A percentile compares a stretch with the other conserved stretches of the same genome.
These are phyloP conservation scores for Platanthera zijinensis DNA, from an alignment of 106 monocot genomes.

Conservation along the genomic window DNA sequence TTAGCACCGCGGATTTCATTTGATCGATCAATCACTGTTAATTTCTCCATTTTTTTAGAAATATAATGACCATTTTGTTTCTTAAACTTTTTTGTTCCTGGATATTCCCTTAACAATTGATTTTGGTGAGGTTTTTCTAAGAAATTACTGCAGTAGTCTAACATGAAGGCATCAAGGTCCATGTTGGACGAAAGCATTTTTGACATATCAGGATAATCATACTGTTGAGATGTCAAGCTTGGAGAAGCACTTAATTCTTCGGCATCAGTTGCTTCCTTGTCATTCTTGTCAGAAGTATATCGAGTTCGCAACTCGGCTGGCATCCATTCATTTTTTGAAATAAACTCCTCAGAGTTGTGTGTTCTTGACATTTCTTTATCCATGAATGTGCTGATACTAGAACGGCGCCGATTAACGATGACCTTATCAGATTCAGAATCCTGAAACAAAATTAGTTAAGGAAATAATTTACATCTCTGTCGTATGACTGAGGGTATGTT, in stretches of 20 bases:
- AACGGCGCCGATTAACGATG: conserved; percentile 9
- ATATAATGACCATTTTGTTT: conserved; percentile 12
- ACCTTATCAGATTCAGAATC: conserved; percentile 6
- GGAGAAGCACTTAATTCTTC: conserved; percentile 5
- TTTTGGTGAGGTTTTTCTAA: conserved; percentile 1
- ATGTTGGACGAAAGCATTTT: conserved; percentile 11
- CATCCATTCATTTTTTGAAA: conserved; percentile 16
- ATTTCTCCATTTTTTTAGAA: conserved; percentile 22
- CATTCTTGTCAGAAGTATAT: conserved; percentile 13
- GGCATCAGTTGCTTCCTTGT: conserved; percentile 6
- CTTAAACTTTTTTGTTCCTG: not conserved
- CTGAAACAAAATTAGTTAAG: conserved; percentile 16
- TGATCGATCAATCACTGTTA: not conserved
- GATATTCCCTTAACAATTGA: conserved; percentile 8
- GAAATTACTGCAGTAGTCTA: conserved; percentile 14
- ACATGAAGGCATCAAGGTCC: conserved; percentile 18
- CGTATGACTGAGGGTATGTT: not conserved
- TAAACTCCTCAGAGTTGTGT: conserved; percentile 12
- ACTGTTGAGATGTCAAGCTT: conserved; percentile 3
- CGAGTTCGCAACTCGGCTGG: conserved; percentile 10
- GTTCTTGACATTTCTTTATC: conserved; percentile 33
- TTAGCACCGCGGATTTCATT: conserved; percentile 11
- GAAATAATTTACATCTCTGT: not conserved
- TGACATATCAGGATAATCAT: conserved; percentile 3
- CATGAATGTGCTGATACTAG: conserved; percentile 39